Evolutionary conservation across 768 basidiomycete species (phyloP).

Genomic region (Dendrothele bispora): DNA sequence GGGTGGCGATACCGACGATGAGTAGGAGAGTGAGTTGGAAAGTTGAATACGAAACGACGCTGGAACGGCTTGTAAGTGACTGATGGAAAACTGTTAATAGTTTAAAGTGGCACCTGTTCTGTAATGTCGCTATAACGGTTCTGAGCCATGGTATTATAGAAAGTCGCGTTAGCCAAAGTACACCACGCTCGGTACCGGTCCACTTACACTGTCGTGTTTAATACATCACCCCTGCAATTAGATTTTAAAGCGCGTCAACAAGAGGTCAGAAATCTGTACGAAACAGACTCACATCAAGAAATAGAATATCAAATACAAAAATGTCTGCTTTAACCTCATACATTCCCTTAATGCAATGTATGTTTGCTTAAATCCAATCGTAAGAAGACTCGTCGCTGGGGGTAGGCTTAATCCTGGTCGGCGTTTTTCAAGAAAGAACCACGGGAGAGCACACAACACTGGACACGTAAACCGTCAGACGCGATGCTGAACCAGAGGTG

Average conservation of each 20-base stretch:
- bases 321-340: constrained; percentile 68
- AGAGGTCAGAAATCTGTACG: neutral
- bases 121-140: constrained; percentile 69
- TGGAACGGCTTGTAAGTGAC: constrained; percentile 19
- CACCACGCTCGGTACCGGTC: neutral
- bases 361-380: constrained; percentile 69
- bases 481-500: too few relatives aligned
- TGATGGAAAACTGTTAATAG: neutral
- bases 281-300: constrained; percentile 62
- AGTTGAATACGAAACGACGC: constrained; percentile 71
- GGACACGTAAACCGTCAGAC: too few relatives aligned
- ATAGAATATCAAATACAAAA: constrained; percentile 72
- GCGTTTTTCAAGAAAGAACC: constrained; percentile 71
- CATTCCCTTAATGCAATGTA: constrained; percentile 64
- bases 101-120: constrained; percentile 57
- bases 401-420: constrained; percentile 66
- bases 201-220: constrained; percentile 72
- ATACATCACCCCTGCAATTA: constrained; percentile 62
- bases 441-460: constrained; percentile 71
- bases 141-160: constrained; percentile 28
- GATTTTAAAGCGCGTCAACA: neutral
- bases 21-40: constrained; percentile 66
- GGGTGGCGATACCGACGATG: constrained; percentile 64
- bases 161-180: constrained; percentile 1
- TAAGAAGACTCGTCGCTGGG: constrained; percentile 50